Percentiles rank a stretch among this genome's conserved stretches.
These are phyloP conservation scores for Cicer yamashitae DNA, from an alignment of 306 rosid species.

Conservation along the genomic window DNA sequence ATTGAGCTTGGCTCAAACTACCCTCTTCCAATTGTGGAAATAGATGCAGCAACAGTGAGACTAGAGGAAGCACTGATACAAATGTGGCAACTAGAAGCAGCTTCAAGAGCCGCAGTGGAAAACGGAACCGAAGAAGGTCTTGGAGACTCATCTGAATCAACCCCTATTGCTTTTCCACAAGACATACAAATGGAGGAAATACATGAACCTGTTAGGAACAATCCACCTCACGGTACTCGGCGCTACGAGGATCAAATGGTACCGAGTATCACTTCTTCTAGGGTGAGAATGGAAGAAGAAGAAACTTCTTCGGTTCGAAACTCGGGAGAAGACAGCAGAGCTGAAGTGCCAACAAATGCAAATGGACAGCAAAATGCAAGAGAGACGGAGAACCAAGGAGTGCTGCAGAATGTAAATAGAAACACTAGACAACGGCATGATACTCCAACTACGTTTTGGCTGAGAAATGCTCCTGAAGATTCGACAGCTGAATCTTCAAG, in stretches of 20 bases:
- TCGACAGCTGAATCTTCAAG: constrained; percentile 88
- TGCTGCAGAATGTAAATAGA: constrained; percentile 47
- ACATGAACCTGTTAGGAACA: constrained; percentile 66
- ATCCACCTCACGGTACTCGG: constrained; percentile 51
- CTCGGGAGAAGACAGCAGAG: constrained; percentile 63
- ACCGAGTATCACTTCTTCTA: constrained; percentile 81
- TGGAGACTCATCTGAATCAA: constrained; percentile 81
- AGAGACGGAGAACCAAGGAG: constrained; percentile 54
- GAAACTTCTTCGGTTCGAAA: constrained; percentile 65
- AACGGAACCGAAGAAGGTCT: constrained; percentile 95
- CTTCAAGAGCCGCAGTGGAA: constrained; percentile 79
- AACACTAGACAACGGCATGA: constrained; percentile 46
- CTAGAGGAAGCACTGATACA: constrained; percentile 74
- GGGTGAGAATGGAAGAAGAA: constrained; percentile 73
- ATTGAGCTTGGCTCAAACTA: constrained; percentile 89
- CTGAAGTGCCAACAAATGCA: constrained; percentile 79
- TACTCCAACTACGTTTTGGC: constrained; percentile 45
- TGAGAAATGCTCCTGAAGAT: constrained; percentile 67
- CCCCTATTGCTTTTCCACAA: constrained; percentile 71
- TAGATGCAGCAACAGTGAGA: constrained; percentile 82
- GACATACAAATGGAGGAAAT: constrained; percentile 83
- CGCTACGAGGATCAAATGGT: constrained; percentile 90
- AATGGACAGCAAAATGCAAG: constrained; percentile 58
- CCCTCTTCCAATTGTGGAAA: constrained; percentile 85
- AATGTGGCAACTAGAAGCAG: constrained; percentile 92